Evolutionary conservation across 768 basidiomycete genomes (phyloP), one percentile per base, ranked within the genome.

Genomic region (Russula abietina): DNA sequence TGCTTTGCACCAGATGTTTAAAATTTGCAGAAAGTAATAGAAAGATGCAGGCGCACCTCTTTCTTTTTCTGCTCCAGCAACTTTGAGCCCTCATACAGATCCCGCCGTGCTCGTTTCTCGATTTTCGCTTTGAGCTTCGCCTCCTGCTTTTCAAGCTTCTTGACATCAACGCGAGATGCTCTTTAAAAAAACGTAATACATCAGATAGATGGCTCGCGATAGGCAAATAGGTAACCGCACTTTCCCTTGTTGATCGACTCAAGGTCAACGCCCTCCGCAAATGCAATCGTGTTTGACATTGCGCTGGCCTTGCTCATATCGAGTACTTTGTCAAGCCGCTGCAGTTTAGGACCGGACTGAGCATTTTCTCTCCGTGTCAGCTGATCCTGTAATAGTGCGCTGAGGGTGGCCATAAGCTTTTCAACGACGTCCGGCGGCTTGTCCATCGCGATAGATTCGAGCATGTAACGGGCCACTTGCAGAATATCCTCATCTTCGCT

Each of bases 51-150:
- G 68, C 77, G 59, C 65, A 87, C 90, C 80, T 94, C 93, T 77
- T 93, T 94, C 73, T 87, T 85, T 74, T 91, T 87, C 67, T 93
- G 87, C 70, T 97, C 93, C 59, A 99, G 80, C 36, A 99, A 78
- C 74, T 97, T 98, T 9, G 93, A 95, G 9, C 97, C 96, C 72
- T 98, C 96, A 72, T 97, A 99, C 41, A 97, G 80, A 76, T 93
- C 91, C 68, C 90, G 78, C 59, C 87, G 83, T 2, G 92, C 79
- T n/a, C 97, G 84, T 75, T 98, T 99, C 76, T 98, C 94, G 67
- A 98, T 95, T 75, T 99, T 99, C 32, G 93, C 93, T 89, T 87
- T 88, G 69, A 98, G 84, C 73, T 99, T 99, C 1, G 93, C 93
- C 74, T 99, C 97, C 69, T 93, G 91, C 75, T 97, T 96, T 76